Evolutionary conservation across 2,329 filamentous ascomycete genomes (phyloP), one percentile per base, ranked within the genome.

Genomic region (Westerdykella aurantiaca): DNA sequence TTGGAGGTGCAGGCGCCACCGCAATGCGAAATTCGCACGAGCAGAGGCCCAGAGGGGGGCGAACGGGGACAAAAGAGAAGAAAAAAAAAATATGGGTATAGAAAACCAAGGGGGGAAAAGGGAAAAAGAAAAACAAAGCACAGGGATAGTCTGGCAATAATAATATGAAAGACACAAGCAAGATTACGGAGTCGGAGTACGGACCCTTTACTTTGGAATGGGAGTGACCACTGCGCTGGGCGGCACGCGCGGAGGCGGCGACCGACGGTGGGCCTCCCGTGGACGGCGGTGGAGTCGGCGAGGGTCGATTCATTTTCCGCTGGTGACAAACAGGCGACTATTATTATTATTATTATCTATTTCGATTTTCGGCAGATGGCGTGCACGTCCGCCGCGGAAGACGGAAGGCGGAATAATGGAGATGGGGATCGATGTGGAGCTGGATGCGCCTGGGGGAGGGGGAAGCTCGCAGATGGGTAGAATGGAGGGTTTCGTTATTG

Each of bases 241-340:
- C 53, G 51, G 56, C 50, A 51, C 55, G 55, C 48, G 55, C 55
- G 56, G 55, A 57, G 42, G 51, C 51, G 38, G 57, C 51, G 42
- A 55, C 52, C 56, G 61, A 57, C 34, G 56, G 55, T 43, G 56
- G 55, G 40, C 50, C 55, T 37, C 52, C 56, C 50, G n/a, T 35
- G 6, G 66, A 66, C 33, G 66, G 60, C 47, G 65, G 63, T 5
- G 23, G 25, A 58, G 63, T 68, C 25, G 64, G 39, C 31, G 52
- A 52, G 23, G 53, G 52, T 50, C 53, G 44, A 50, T 54, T 56
- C 49, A 52, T 54, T 31, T 43, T 50, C 10, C 33, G 37, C 33
- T 43, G 9, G 25, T 12, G 25, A 29, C 25, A 29, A 21, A 21
- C 18, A 21, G 18, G 18, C 17, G 18, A 37, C 14, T 33, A 14